Evolutionary conservation across 371 early-diverging fungal genomes (phyloP), one percentile per base, ranked within the genome.

Genomic region (Chytridium lagenaria): DNA sequence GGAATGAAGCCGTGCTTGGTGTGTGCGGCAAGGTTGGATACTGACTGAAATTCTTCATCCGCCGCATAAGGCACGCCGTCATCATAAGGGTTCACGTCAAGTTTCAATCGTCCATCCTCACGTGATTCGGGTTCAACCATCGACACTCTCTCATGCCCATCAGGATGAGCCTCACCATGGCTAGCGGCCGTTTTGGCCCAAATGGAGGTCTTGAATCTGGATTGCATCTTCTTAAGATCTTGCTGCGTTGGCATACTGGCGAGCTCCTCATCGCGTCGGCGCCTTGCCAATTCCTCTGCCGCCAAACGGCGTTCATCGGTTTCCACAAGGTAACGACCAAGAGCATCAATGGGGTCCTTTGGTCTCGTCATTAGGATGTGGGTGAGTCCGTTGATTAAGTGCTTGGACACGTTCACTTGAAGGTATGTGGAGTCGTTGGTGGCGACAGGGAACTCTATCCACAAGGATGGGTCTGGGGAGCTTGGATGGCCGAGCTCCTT

Each of bases 361-460:
- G 66, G 66, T 2, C 16, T 26, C n/a, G 66, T 66, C 44, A 66
- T n/a, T 38, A 40, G 10, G 44, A 66, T 12, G 66, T 40, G 66
- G 30, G 66, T 66, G 39, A 66, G 10, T 38, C 66, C 66, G 7
- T 38, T 23, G 26, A 44, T 38, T 23, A 66, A 28, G 23, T 5
- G 40, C 28, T 66, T 38, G 10, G 66, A 38, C n/a, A 66, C 30
- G 38, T 66, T 38, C n/a, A 44, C 7, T 30, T 66, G 66, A 3
- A 66, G 66, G 28, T 40, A 66, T 3, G 66, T 44, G 44, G 66
- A 28, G 66, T 66, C 49, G 66, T 44, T 66, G 66, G 66, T 40
- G 66, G 66, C 66, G 36, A 66, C 5, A n/a, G 66, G 66, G 66
- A 66, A 66, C 44, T 66, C 66, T 38, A 66, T 66, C 66, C 66